phyloP scores from a whole-genome alignment of 1,284 basidiomycete genomes.

The Puccinia hordei region DNA sequence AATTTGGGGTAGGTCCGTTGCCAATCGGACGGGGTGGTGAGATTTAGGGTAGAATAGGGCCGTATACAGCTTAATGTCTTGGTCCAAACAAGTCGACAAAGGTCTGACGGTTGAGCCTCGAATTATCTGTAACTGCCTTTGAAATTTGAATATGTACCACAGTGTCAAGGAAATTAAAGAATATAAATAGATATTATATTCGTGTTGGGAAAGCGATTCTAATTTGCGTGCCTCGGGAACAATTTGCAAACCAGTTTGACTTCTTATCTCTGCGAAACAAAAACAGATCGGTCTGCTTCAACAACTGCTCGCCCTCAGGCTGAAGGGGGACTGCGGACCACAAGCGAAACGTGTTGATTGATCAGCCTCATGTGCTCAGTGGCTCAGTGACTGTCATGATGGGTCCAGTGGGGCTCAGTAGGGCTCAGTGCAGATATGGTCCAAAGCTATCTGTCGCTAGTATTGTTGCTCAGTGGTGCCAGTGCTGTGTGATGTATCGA shows the following conservation, averaged over 20 bases:
- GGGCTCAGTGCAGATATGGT: no score
- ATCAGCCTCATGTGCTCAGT: background rate
- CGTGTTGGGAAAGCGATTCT: background rate
- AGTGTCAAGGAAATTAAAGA: background rate
- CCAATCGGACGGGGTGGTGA: slow-evolving; percentile 1
- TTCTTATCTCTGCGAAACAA: background rate
- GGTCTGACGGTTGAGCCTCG: background rate
- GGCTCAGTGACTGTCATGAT: background rate
- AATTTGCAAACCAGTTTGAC: background rate
- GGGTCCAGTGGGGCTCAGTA: no score
- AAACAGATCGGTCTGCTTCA: no score
- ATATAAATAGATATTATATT: background rate
- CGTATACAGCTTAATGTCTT: background rate
- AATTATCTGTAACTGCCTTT: background rate
- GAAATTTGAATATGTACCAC: slow-evolving; percentile 5
- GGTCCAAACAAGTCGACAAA: slow-evolving; percentile 13
- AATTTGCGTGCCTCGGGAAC: background rate
- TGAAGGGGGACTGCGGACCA: background rate
- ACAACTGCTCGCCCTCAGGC: no score
- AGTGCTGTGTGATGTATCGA: no score
- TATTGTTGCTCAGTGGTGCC: no score
- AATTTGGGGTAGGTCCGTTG: background rate
- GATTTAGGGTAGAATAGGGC: background rate
- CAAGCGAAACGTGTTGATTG: background rate
- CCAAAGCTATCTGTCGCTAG: no score